Conservation (phyloP, 1,284 basidiomycete genomes). For the Cutaneotrichosporon sp. region DNA sequence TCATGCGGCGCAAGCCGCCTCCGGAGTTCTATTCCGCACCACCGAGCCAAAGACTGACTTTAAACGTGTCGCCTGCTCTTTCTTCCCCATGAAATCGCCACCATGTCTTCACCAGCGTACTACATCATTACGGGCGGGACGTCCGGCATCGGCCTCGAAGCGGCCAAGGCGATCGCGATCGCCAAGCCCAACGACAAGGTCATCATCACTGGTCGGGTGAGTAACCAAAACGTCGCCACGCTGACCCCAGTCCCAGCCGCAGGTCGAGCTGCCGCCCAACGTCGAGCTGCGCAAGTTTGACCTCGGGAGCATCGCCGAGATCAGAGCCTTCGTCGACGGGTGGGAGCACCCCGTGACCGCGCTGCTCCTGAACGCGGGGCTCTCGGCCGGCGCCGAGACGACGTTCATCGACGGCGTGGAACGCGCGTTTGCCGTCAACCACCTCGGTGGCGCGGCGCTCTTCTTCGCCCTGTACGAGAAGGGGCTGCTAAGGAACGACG, state of each 20-base stretch:
- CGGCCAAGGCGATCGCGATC: conserved; percentile 21
- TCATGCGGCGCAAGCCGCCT: too few relatives aligned
- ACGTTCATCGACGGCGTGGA: conserved; percentile 17
- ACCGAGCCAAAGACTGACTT: background rate
- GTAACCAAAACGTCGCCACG: background rate
- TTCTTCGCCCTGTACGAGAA: conserved; percentile 20
- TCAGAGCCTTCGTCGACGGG: conserved; percentile 7
- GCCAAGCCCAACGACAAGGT: background rate
- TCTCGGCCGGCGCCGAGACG: background rate
- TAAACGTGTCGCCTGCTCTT: background rate
- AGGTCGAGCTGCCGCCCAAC: background rate
- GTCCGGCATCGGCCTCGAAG: conserved; percentile 30
- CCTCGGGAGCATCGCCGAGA: conserved; percentile 6
- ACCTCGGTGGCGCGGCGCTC: conserved; percentile 29
- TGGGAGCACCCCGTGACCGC: conserved; percentile 11
- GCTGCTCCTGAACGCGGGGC: conserved; percentile 10
- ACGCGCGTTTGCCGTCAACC: conserved; percentile 29
- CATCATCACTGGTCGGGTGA: conserved; percentile 1
- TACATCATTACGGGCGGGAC: conserved; percentile 15
- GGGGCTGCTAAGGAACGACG: conserved; percentile 18
- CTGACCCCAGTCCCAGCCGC: background rate
- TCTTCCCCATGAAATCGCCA: too few relatives aligned
- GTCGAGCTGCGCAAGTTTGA: conserved; percentile 6
- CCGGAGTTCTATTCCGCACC: too few relatives aligned
- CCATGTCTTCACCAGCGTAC: background rate